Conservation (phyloP, 495 filamentous ascomycete genomes). For the Ascobolus immersus region DNA sequence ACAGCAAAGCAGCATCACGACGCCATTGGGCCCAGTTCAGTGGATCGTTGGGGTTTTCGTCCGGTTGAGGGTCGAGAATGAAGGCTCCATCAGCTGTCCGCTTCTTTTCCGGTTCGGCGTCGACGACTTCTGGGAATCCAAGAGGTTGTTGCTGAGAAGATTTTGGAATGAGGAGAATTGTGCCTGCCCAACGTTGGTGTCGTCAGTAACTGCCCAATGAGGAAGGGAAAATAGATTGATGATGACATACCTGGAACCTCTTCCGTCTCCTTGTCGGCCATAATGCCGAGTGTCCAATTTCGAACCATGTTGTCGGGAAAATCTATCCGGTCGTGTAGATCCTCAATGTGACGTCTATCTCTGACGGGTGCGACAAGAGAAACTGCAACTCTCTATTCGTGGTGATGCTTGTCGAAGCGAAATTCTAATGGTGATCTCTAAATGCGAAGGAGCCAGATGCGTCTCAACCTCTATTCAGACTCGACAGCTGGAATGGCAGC, state of each 20-base stretch:
- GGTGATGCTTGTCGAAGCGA: too few relatives aligned
- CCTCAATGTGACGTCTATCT: too few relatives aligned
- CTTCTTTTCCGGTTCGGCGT: conserved; percentile 24
- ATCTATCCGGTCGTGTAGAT: too few relatives aligned
- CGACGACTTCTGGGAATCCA: conserved; percentile 11
- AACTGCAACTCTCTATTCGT: too few relatives aligned
- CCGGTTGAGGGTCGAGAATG: conserved; percentile 77
- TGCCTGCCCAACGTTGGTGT: conserved; percentile 41
- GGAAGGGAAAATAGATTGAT: neutral
- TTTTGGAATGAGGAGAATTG: conserved; percentile 51
- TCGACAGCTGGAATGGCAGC: too few relatives aligned
- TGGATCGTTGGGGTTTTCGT: conserved; percentile 73
- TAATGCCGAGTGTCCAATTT: conserved; percentile 56
- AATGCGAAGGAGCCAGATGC: too few relatives aligned
- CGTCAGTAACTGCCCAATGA: conserved; percentile 4
- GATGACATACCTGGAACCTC: conserved; percentile 59
- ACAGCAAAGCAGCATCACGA: conserved; percentile 56
- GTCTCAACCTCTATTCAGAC: too few relatives aligned
- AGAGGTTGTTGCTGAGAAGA: conserved; percentile 32
- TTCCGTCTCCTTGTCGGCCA: conserved; percentile 60
- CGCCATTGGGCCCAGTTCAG: conserved; percentile 78
- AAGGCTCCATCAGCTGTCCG: conserved; percentile 59
- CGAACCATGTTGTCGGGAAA: conserved; percentile 12
- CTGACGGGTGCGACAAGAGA: too few relatives aligned
- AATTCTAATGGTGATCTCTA: too few relatives aligned